phyloP scores from a whole-genome alignment of 2,329 filamentous ascomycete species.

The Nigrospora sphaerica region DNA sequence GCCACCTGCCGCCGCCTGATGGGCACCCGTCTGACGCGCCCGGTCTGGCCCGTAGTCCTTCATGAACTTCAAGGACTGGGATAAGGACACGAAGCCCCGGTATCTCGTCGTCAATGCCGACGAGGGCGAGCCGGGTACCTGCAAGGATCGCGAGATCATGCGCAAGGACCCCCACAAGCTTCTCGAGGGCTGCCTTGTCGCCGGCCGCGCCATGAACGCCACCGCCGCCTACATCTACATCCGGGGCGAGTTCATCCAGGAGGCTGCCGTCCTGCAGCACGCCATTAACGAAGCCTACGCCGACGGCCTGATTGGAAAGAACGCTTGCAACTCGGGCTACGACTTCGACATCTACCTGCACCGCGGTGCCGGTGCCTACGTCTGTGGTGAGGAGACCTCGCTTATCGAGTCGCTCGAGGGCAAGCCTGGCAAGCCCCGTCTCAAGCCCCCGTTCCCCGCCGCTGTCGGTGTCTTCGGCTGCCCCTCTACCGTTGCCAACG shows the following conservation, averaged over 20 bases:
- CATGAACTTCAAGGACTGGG: slow-evolving; percentile 99
- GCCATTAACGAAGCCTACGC: slow-evolving; percentile 98
- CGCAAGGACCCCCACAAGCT: slow-evolving; percentile 99
- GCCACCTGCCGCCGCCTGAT: neutral
- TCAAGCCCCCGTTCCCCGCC: slow-evolving; percentile 98
- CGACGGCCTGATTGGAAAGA: slow-evolving; percentile 93
- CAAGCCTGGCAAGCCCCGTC: slow-evolving; percentile 95
- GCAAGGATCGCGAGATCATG: slow-evolving; percentile 99
- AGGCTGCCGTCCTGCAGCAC: slow-evolving; percentile 85
- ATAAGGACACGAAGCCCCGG: slow-evolving; percentile 91
- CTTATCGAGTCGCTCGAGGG: slow-evolving; percentile 97
- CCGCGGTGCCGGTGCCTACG: slow-evolving; percentile 94
- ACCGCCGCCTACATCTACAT: slow-evolving; percentile 99
- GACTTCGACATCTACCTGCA: slow-evolving; percentile 97
- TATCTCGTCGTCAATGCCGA: slow-evolving; percentile 98
- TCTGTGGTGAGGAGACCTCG: slow-evolving; percentile 97
- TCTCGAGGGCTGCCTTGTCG: slow-evolving; percentile 91
- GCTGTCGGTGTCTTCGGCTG: slow-evolving; percentile 97
- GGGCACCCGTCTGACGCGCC: slow-evolving; percentile 6
- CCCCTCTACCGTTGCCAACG: slow-evolving; percentile 95
- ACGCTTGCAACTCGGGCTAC: slow-evolving; percentile 93
- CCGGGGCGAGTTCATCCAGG: slow-evolving; percentile 94
- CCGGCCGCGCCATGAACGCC: slow-evolving; percentile 97
- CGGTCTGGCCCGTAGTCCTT: slow-evolving; percentile 62
- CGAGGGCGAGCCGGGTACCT: slow-evolving; percentile 96